phyloP scores from a whole-genome alignment of 2,329 filamentous ascomycete species.

The Hypoxylon sp. region DNA sequence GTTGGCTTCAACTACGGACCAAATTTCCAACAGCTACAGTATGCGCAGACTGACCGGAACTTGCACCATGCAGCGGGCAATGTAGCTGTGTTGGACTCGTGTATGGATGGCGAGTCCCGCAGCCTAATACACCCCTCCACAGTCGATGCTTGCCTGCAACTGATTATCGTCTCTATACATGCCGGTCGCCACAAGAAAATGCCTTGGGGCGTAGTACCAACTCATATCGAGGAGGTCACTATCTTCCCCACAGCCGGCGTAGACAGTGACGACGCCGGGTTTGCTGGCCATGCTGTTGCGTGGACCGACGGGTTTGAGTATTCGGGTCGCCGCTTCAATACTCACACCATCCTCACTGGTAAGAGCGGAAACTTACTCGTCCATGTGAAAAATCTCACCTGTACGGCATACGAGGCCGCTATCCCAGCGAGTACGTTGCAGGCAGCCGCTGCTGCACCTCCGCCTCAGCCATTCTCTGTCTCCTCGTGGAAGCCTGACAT shows the following conservation, averaged over 20 bases:
- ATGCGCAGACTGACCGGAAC: constrained; percentile 53
- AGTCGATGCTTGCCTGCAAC: constrained; percentile 57
- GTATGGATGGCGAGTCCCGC: constrained; percentile 54
- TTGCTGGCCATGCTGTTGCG: constrained; percentile 28
- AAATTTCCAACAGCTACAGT: constrained; percentile 55
- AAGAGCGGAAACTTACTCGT: constrained; percentile 38
- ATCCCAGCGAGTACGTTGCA: constrained; percentile 23
- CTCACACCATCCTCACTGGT: constrained; percentile 37
- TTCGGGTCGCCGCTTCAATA: constrained; percentile 40
- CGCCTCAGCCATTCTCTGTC: neutral
- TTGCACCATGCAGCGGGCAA: constrained; percentile 18
- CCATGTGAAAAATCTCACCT: constrained; percentile 45
- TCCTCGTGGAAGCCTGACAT: constrained; percentile 35
- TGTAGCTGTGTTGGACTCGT: neutral
- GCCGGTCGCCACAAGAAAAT: constrained; percentile 50
- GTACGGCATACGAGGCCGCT: constrained; percentile 48
- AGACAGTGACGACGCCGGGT: neutral
- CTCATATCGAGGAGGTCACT: constrained; percentile 25
- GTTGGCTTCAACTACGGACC: constrained; percentile 59
- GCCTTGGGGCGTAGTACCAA: constrained; percentile 50
- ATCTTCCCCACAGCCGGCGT: constrained; percentile 11
- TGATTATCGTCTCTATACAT: constrained; percentile 52
- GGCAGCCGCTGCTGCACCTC: neutral
- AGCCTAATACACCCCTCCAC: constrained; percentile 58
- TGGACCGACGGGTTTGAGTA: constrained; percentile 42